Conservation (phyloP, 176 grass and related monocot genomes). For the Puya raimondii region DNA sequence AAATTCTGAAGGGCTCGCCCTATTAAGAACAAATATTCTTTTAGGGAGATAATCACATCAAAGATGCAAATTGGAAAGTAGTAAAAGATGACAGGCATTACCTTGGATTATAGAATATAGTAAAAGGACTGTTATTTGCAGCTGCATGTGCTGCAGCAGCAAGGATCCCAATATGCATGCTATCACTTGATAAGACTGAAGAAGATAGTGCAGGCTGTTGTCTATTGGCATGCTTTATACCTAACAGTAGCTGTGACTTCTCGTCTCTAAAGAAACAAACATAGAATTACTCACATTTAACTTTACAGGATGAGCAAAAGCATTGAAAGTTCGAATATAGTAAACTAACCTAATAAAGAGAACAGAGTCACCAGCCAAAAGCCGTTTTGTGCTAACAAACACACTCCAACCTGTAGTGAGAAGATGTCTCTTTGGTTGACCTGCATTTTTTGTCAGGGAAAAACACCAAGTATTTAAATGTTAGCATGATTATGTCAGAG, state of each 20-base stretch:
- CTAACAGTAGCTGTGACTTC: slow-evolving; percentile 97
- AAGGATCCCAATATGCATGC: slow-evolving; percentile 96
- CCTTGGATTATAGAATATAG: slow-evolving; percentile 98
- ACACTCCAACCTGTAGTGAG: slow-evolving; percentile 99
- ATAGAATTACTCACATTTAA: slow-evolving; percentile 3
- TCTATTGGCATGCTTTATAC: slow-evolving; percentile 65
- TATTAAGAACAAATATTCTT: slow-evolving; percentile 23
- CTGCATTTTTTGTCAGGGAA: slow-evolving; percentile 36
- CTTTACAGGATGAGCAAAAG: background rate
- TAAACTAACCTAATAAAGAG: slow-evolving; percentile 72
- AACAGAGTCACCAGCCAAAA: slow-evolving; percentile 90
- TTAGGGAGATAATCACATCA: background rate
- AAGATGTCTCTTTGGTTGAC: slow-evolving; percentile 97
- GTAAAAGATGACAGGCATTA: slow-evolving; percentile 29
- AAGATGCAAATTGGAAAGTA: slow-evolving; percentile 3
- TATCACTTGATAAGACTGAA: slow-evolving; percentile 94
- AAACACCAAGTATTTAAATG: slow-evolving; percentile 11
- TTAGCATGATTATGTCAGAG: background rate
- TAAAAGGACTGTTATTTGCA: slow-evolving; percentile 86
- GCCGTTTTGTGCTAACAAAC: slow-evolving; percentile 83
- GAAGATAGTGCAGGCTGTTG: slow-evolving; percentile 87
- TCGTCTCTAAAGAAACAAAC: slow-evolving; percentile 62
- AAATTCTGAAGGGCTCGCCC: slow-evolving; percentile 93
- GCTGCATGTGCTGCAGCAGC: slow-evolving; percentile 95
- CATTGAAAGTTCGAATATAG: slow-evolving; percentile 1